Conservation (phyloP, 345 rosid species). For the Acer negundo region DNA sequence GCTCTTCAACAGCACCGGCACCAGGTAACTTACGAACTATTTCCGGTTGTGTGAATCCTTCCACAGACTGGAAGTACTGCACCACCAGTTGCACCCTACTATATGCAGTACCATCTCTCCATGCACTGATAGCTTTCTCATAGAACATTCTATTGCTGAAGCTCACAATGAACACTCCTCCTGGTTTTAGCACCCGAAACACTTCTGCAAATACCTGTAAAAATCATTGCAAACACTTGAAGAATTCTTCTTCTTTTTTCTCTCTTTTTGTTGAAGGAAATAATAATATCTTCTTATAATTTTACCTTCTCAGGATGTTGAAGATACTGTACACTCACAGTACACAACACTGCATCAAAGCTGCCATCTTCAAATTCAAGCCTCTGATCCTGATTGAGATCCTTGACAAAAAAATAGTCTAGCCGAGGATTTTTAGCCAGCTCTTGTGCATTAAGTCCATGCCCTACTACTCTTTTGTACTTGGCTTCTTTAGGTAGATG, state of each 20-base stretch:
- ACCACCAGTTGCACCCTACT: slow-evolving; percentile 67
- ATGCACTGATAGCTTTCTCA: slow-evolving; percentile 77
- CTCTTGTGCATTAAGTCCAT: slow-evolving; percentile 93
- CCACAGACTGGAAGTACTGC: slow-evolving; percentile 74
- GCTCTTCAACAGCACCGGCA: slow-evolving; percentile 25
- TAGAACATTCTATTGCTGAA: slow-evolving; percentile 91
- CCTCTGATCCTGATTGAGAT: slow-evolving; percentile 61
- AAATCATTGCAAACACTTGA: neutral
- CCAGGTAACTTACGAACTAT: slow-evolving; percentile 50
- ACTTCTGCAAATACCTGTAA: slow-evolving; percentile 71
- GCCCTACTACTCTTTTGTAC: slow-evolving; percentile 81
- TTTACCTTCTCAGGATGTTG: slow-evolving; percentile 87
- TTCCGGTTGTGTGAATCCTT: slow-evolving; percentile 78
- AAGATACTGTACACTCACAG: slow-evolving; percentile 85
- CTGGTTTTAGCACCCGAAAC: slow-evolving; percentile 72
- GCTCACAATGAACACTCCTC: slow-evolving; percentile 79
- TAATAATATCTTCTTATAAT: neutral
- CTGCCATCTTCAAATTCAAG: slow-evolving; percentile 54
- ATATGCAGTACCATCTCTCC: slow-evolving; percentile 85
- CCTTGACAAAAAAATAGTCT: slow-evolving; percentile 66
- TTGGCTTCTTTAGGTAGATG: slow-evolving; percentile 67
- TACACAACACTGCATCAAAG: slow-evolving; percentile 76
- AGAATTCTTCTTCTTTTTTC: neutral
- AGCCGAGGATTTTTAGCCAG: slow-evolving; percentile 72
- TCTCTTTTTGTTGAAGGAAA: neutral